phyloP scores from a whole-genome alignment of 169 alveolate genomes.

The Plasmodium blacklocki region DNA sequence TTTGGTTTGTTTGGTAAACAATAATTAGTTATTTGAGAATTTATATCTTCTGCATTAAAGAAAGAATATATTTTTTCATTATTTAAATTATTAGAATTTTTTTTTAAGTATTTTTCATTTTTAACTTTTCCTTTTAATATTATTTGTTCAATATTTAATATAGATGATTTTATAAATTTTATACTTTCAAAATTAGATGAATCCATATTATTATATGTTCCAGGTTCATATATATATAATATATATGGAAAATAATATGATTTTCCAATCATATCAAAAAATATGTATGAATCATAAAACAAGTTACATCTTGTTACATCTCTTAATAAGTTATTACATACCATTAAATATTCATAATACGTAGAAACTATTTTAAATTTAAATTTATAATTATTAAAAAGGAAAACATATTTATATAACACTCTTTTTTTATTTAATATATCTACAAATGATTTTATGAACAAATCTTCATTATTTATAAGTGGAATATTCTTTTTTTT shows the following conservation, averaged over 20 bases:
- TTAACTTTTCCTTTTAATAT: slow-evolving; percentile 52
- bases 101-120: slow-evolving; percentile 36
- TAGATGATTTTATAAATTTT: slow-evolving; percentile 55
- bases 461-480: slow-evolving; percentile 20
- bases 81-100: background rate
- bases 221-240: slow-evolving; percentile 43
- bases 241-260: slow-evolving; percentile 65
- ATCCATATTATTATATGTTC: slow-evolving; percentile 1
- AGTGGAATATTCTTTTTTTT: slow-evolving; percentile 18
- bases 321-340: slow-evolving; percentile 43
- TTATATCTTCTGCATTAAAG: slow-evolving; percentile 16
- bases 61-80: slow-evolving; percentile 7
- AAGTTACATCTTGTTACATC: slow-evolving; percentile 70
- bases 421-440: slow-evolving; percentile 44
- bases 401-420: slow-evolving; percentile 59
- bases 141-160: slow-evolving; percentile 49
- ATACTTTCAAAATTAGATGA: background rate
- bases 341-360: slow-evolving; percentile 66
- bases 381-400: slow-evolving; percentile 52
- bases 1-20: slow-evolving; percentile 9
- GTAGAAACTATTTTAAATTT: slow-evolving; percentile 67
- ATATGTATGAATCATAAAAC: slow-evolving; percentile 33
- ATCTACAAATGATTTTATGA: slow-evolving; percentile 29
- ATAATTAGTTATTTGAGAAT: slow-evolving; percentile 26
- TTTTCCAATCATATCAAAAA: slow-evolving; percentile 73